Base-by-base conservation (phyloP, 2,329 filamentous ascomycete species). In the Alternaria hordeiaustralica region DNA sequence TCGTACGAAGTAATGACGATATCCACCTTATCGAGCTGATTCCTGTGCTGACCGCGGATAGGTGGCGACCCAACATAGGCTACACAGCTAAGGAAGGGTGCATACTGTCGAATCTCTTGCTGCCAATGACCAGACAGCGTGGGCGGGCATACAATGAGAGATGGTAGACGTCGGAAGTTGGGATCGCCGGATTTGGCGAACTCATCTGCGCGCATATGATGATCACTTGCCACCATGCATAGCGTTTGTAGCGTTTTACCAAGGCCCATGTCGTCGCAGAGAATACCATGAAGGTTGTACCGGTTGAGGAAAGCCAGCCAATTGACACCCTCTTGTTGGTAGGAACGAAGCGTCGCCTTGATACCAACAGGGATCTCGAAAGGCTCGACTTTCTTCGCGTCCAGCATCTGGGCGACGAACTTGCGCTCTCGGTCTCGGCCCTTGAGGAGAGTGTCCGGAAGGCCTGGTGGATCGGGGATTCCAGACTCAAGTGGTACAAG, bases 261-360 rank as follows among this genome's bases (percentile, higher is more conserved):
- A 26, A 99, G 91, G 75, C 96, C 96, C 96, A 99, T 99, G 79
- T 99, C 96, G 75, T 99, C 96, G 78, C 96, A 99, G 63, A 99
- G 92, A 80, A 99, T 97, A 53, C 96, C 96, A 73, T 99, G 96
- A 2, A 99, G 88, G 74, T 99, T 95, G 78, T 98, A 99, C 61
- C 94, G 94, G 79, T 99, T 99, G 71, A 99, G 89, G 83, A 99
- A 99, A 60, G 96, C 90, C 55, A 99, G 88, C 96, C 96, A 99
- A 78, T 99, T 99, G 76, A 99, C 95, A 78, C 96, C 96, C 58
- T 99, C 96, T 80, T 99, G 96, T 79, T 99, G 96, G 77, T 99
- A 99, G 0, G 94, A 97, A 67, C 96, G 92, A 55, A 99, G 87
- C 74, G 97, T 93, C 0, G 96, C 96, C 80, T 98, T 98, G 84